Evolutionary conservation across 345 rosid genomes (phyloP), one percentile per base, ranked within the genome.

Genomic region (Ceriops tagal): DNA sequence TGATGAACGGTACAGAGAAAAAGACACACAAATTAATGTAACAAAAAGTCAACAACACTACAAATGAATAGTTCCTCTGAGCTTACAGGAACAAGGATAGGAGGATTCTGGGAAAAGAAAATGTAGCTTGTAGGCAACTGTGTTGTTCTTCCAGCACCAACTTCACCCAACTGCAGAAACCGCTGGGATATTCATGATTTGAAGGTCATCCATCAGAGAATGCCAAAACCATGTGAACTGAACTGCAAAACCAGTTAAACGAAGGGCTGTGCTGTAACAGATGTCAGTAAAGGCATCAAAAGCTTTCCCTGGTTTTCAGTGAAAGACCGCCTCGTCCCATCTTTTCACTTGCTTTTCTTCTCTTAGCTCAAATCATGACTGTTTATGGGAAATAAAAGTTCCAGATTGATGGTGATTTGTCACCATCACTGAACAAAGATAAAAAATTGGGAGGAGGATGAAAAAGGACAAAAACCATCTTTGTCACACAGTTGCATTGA

Each of bases 361-460:
- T 46, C 69, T 68, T 61, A 62, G 64, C 71, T 61, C 65, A 59
- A 64, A 39, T 37, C 70, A 83, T 75, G 53, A 61, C 71, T 81
- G 79, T 72, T 55, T 21, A 53, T 57, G 65, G 78, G 76, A 79
- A 80, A 70, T 85, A 73, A 81, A 65, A 80, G 62, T 73, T 69
- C 84, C 71, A 61, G 84, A 88, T 86, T 83, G 86, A 79, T 77
- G 78, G 78, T 71, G 58, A 56, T 70, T 78, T 78, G 77, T 78
- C 82, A 70, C 75, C 82, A 69, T 71, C 64, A 51, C 52, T 58
- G 69, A 6, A 64, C 30, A 65, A 65, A 61, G 62, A 64, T 71
- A 53, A 27, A 63, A 46, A 64, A 62, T 51, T 67, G 58, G 58
- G 62, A 71, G 26, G 53, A 34, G 59, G 49, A 13, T 0, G 3